A percentile compares a stretch with the other conserved stretches of the same genome.
These are phyloP conservation scores for Balamuthia mandrillaris DNA, from an alignment of 208 protist species.

Conservation along the genomic window DNA sequence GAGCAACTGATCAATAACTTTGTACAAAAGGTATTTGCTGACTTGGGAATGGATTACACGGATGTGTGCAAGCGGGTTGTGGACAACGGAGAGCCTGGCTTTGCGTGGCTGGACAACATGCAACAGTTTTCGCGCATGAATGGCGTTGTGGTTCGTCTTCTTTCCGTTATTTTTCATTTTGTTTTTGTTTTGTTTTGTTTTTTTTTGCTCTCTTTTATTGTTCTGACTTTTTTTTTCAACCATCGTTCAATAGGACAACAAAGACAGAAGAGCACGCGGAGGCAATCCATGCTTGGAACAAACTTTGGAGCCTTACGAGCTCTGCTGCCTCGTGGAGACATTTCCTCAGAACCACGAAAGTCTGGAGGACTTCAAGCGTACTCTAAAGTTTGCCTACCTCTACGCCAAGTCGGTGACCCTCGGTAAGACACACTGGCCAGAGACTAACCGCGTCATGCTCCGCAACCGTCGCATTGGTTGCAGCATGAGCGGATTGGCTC, in stretches of 20 bases:
- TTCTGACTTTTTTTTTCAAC: background rate
- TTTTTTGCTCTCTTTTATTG: background rate
- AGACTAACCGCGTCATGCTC: slow-evolving; percentile 70
- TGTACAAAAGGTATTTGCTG: slow-evolving; percentile 68
- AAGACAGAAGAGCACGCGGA: slow-evolving; percentile 60
- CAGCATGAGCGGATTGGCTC: slow-evolving; percentile 76
- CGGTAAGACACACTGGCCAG: slow-evolving; percentile 73
- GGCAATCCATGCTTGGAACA: slow-evolving; percentile 81
- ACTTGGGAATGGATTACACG: slow-evolving; percentile 77
- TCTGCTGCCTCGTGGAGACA: slow-evolving; percentile 83
- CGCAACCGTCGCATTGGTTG: slow-evolving; percentile 78
- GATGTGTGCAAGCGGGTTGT: slow-evolving; percentile 50
- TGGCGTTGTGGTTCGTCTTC: slow-evolving; percentile 47
- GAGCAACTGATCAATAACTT: no score
- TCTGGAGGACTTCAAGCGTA: slow-evolving; percentile 72
- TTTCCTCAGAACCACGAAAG: slow-evolving; percentile 72
- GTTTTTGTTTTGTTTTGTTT: no score
- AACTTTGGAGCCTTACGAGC: slow-evolving; percentile 77
- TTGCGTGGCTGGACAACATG: slow-evolving; percentile 81
- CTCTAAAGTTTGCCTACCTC: slow-evolving; percentile 71
- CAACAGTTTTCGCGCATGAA: slow-evolving; percentile 69
- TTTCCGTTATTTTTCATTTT: no score
- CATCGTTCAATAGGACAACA: background rate
- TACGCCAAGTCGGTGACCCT: slow-evolving; percentile 80
- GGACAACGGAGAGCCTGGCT: slow-evolving; percentile 78